Conservation (phyloP, 2,329 filamentous ascomycete genomes). For the Fusarium humuli region DNA sequence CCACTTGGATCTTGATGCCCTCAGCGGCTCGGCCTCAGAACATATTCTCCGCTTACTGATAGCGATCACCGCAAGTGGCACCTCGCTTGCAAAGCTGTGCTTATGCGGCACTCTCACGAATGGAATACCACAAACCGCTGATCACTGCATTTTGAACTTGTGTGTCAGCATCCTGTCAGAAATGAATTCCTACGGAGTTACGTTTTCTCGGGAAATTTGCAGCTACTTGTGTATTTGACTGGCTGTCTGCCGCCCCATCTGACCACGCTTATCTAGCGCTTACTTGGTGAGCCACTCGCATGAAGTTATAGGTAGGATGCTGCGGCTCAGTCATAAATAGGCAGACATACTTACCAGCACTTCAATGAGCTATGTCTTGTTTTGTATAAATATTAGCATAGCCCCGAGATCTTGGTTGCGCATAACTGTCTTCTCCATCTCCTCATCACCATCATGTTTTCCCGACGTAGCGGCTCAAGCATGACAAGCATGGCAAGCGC, state of each 20-base stretch:
- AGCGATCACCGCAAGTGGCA: neutral
- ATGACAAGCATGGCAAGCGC: neutral
- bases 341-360: neutral
- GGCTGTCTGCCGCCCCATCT: neutral
- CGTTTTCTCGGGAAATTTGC: fast-evolving
- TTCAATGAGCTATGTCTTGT: fast-evolving
- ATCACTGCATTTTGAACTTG: neutral
- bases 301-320: neutral
- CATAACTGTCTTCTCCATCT: neutral
- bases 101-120: neutral
- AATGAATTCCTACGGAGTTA: neutral
- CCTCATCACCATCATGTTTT: neutral
- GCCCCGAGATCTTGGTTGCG: no score
- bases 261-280: neutral
- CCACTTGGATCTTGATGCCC: neutral
- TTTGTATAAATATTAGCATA: neutral
- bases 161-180: neutral
- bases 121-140: neutral
- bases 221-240: neutral
- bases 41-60: neutral
- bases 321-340: neutral
- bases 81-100: neutral
- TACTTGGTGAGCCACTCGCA: neutral
- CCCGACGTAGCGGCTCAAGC: neutral
- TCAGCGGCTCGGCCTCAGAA: neutral